Evolutionary conservation across 1,284 basidiomycete species (phyloP).

Genomic region (Schizopora paradoxa): DNA sequence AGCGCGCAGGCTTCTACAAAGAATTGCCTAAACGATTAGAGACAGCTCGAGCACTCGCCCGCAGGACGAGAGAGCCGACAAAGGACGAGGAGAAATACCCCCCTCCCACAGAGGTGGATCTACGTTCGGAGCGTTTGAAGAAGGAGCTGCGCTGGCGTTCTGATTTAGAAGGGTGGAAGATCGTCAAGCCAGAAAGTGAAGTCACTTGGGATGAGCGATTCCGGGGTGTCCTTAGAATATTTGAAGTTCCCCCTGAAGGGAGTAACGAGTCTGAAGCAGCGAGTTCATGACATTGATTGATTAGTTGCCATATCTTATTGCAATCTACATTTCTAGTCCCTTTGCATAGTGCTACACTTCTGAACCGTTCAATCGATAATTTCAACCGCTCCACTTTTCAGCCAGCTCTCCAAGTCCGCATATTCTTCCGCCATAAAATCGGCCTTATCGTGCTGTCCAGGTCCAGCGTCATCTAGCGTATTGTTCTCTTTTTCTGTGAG

Average conservation of each 20-base stretch:
- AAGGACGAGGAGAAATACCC: constrained; percentile 79
- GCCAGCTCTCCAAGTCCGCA: constrained; percentile 45
- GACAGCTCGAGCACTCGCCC: constrained; percentile 71
- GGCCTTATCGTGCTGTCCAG: constrained; percentile 22
- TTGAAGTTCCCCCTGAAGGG: constrained; percentile 36
- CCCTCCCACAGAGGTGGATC: constrained; percentile 82
- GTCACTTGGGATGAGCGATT: constrained; percentile 79
- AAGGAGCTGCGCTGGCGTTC: constrained; percentile 84
- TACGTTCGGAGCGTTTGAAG: constrained; percentile 76
- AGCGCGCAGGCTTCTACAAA: constrained; percentile 76
- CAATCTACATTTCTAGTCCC: not conserved
- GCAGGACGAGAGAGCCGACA: constrained; percentile 77
- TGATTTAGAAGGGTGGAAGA: constrained; percentile 72
- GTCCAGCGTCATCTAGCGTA: constrained; percentile 36
- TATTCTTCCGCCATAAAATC: constrained; percentile 19
- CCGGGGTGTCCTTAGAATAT: constrained; percentile 60
- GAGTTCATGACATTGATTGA: not conserved
- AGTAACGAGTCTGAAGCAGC: constrained; percentile 2
- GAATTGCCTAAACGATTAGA: constrained; percentile 65
- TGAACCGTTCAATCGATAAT: constrained; percentile 20
- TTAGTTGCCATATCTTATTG: not conserved
- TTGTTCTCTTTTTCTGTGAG: not conserved
- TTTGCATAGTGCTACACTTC: not conserved
- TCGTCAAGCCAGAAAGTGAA: constrained; percentile 58
- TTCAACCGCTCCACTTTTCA: constrained; percentile 39